Percentiles rank a stretch among this genome's conserved stretches.
Evolutionary conservation across 2,329 filamentous ascomycete species (phyloP).

Genomic region (Stachybotrys elegans): DNA sequence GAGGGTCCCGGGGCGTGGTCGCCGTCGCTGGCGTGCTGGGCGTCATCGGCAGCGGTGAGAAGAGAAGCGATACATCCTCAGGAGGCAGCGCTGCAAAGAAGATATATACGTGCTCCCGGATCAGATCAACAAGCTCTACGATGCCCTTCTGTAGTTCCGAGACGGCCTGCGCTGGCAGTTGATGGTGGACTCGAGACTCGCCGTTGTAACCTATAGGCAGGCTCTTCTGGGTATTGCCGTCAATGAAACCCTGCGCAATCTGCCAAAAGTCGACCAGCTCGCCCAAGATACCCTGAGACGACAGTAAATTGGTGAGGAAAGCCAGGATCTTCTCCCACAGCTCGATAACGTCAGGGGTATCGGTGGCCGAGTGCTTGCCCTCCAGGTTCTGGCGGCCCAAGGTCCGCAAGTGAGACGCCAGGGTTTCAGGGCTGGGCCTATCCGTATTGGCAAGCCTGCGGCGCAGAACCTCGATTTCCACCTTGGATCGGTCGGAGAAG

Average conservation of each 20-base stretch:
- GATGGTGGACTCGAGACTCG: constrained; percentile 76
- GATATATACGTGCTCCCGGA: constrained; percentile 71
- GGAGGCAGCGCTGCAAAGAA: constrained; percentile 87
- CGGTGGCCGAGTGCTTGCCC: constrained; percentile 60
- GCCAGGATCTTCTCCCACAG: constrained; percentile 86
- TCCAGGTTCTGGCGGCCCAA: constrained; percentile 63
- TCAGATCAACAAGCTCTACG: constrained; percentile 74
- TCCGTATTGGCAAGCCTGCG: constrained; percentile 72
- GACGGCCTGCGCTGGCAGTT: constrained; percentile 66
- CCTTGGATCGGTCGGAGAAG: constrained; percentile 77
- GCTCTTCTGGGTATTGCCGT: constrained; percentile 74
- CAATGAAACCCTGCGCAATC: constrained; percentile 82
- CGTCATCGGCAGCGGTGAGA: constrained; percentile 71
- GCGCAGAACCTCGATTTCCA: constrained; percentile 88
- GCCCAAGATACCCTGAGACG: constrained; percentile 73
- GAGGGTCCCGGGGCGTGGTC: constrained; percentile 57
- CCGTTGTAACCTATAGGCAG: constrained; percentile 78
- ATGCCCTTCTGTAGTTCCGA: constrained; percentile 70
- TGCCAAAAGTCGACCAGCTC: constrained; percentile 95
- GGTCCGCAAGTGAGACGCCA: constrained; percentile 72
- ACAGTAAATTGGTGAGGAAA: constrained; percentile 71
- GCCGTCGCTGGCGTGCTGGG: constrained; percentile 34
- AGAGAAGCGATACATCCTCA: constrained; percentile 83
- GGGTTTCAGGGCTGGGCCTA: constrained; percentile 61
- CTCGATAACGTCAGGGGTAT: constrained; percentile 75